Conservation (phyloP, 805 yeast genomes). For the Monosporozyma aquatica region DNA sequence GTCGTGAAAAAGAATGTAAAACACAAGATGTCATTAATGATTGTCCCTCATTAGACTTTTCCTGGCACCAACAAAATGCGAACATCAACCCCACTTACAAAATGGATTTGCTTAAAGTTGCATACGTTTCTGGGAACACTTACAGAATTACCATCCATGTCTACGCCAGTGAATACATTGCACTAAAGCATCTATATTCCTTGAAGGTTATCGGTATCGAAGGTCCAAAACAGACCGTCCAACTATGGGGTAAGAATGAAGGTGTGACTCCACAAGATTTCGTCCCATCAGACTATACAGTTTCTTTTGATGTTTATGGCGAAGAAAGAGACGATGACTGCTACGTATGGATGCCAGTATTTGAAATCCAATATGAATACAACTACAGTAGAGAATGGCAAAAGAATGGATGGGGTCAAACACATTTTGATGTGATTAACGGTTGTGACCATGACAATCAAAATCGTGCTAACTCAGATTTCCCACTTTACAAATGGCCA, state of each 20-base stretch:
- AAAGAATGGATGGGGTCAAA: constrained; percentile 13
- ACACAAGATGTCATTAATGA: neutral
- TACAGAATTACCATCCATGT: constrained; percentile 16
- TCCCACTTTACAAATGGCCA: constrained; percentile 16
- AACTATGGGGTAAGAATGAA: constrained; percentile 14
- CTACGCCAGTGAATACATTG: constrained; percentile 10
- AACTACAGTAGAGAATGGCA: constrained; percentile 7
- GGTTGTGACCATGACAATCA: constrained; percentile 17
- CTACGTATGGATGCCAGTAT: constrained; percentile 15
- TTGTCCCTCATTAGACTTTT: constrained; percentile 14
- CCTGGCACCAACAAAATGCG: constrained; percentile 4
- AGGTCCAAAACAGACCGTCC: constrained; percentile 11
- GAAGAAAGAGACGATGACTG: neutral
- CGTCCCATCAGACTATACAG: constrained; percentile 16
- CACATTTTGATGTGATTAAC: constrained; percentile 11
- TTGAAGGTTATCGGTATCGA: constrained; percentile 12
- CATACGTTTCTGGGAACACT: constrained; percentile 6
- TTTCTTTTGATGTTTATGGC: constrained; percentile 13
- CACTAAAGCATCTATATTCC: constrained; percentile 11
- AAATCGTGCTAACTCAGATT: constrained; percentile 14
- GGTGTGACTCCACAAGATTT: constrained; percentile 5
- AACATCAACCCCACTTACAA: constrained; percentile 8
- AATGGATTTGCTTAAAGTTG: constrained; percentile 9
- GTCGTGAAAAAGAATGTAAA: too few relatives aligned
- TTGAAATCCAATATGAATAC: constrained; percentile 17